Evolutionary conservation across 192 early-diverging fungal genomes (phyloP).

Genomic region (Entomortierella lignicola): DNA sequence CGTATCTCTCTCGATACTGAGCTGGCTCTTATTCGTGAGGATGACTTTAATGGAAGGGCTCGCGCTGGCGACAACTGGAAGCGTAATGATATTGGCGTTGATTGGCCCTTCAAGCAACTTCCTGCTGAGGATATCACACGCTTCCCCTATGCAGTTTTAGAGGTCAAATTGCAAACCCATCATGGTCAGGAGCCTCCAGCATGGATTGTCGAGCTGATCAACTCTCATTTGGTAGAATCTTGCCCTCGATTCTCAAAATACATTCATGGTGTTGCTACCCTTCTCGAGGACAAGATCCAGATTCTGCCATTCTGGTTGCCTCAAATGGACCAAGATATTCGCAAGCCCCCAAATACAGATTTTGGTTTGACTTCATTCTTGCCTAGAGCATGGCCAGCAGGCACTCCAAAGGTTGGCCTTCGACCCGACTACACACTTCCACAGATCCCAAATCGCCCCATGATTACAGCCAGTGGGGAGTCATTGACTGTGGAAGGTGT

Average conservation of each 20-base stretch:
- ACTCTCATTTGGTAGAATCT: slow-evolving; percentile 79
- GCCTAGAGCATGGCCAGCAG: slow-evolving; percentile 42
- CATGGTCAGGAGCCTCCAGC: slow-evolving; percentile 76
- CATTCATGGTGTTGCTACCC: slow-evolving; percentile 81
- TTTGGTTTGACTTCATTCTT: slow-evolving; percentile 36
- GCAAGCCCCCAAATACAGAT: slow-evolving; percentile 49
- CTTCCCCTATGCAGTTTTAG: slow-evolving; percentile 97
- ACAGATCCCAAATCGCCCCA: neutral
- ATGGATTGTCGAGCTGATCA: slow-evolving; percentile 83
- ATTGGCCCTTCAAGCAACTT: slow-evolving; percentile 84
- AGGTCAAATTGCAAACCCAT: slow-evolving; percentile 84
- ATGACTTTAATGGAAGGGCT: slow-evolving; percentile 72
- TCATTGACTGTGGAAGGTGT: neutral
- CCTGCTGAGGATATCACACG: slow-evolving; percentile 72
- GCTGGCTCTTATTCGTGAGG: slow-evolving; percentile 95
- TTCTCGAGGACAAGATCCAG: slow-evolving; percentile 70
- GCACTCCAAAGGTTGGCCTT: slow-evolving; percentile 36
- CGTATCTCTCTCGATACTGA: slow-evolving; percentile 97
- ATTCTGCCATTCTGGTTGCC: slow-evolving; percentile 72
- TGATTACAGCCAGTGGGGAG: slow-evolving; percentile 11
- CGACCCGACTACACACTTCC: too few relatives aligned
- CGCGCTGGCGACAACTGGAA: slow-evolving; percentile 93
- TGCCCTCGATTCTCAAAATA: slow-evolving; percentile 91
- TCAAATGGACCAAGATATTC: slow-evolving; percentile 54
- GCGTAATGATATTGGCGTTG: slow-evolving; percentile 82